phyloP scores from a whole-genome alignment of 2,329 filamentous ascomycete genomes.

The Pseudocercospora eumusae region DNA sequence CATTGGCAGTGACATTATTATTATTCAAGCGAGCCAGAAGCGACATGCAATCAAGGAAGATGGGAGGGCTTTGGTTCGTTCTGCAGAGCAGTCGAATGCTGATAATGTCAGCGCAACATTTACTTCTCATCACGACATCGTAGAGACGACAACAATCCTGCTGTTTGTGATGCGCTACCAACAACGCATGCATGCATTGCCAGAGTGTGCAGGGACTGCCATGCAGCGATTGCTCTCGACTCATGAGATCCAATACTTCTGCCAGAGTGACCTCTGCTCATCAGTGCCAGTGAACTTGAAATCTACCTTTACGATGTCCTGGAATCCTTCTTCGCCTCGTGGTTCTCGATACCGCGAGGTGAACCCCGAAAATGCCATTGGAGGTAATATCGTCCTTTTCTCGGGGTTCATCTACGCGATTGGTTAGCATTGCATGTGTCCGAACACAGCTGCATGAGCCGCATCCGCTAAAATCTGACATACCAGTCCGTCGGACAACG shows the following conservation, averaged over 20 bases:
- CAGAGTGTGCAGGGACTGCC: not conserved
- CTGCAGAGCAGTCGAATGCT: not conserved
- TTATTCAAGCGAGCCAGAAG: not conserved
- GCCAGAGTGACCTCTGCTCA: conserved; percentile 71
- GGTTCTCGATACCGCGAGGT: conserved; percentile 72
- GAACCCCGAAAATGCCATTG: conserved; percentile 78
- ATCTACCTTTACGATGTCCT: conserved; percentile 72
- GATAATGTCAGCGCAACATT: not conserved
- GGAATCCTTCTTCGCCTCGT: conserved; percentile 73
- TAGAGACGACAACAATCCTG: not conserved
- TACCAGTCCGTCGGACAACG: conserved; percentile 54
- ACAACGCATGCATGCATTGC: not conserved
- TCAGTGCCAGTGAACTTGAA: conserved; percentile 64
- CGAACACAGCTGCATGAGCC: conserved; percentile 15
- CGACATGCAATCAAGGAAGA: not conserved
- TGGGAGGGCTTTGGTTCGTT: not conserved
- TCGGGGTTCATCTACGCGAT: conserved; percentile 74
- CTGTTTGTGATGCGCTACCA: not conserved
- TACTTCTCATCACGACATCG: not conserved
- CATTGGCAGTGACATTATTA: not conserved
- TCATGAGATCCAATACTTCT: conserved; percentile 67
- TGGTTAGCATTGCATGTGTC: conserved; percentile 19
- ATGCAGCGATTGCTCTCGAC: not conserved
- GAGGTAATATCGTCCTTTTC: conserved; percentile 69
- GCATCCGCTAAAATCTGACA: conserved; percentile 23